A percentile compares a stretch with the other conserved stretches of the same genome.
Conservation (phyloP, 805 yeast species). For the Candida bentonensis region DNA sequence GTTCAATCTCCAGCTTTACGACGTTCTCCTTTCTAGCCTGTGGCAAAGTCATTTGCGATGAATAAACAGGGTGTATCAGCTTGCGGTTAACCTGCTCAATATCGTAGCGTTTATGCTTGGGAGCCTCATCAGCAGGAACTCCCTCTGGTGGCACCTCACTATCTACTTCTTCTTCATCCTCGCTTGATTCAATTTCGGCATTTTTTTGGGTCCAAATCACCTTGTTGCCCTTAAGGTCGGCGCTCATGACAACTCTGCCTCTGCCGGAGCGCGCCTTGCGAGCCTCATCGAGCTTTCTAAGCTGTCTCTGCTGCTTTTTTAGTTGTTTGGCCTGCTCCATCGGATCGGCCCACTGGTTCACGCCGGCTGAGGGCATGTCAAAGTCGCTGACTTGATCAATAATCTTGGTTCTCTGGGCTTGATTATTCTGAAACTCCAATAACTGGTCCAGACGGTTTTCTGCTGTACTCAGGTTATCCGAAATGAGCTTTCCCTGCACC, state of each 20-base stretch:
- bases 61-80: conserved; percentile 1
- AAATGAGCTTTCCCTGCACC: conserved; percentile 22
- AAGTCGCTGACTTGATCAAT: conserved; percentile 89
- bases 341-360: conserved; percentile 68
- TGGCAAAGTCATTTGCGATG: conserved; percentile 3
- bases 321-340: conserved; percentile 77
- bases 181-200: conserved; percentile 14
- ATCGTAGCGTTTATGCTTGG: not conserved
- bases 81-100: not conserved
- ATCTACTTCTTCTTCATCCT: conserved; percentile 19
- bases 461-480: conserved; percentile 39
- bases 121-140: conserved; percentile 3
- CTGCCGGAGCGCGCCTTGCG: conserved; percentile 53
- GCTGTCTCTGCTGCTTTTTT: conserved; percentile 68
- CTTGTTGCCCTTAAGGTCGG: conserved; percentile 70
- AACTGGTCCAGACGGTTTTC: conserved; percentile 60
- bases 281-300: conserved; percentile 47
- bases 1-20: not conserved
- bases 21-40: conserved; percentile 1
- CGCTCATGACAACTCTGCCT: conserved; percentile 60
- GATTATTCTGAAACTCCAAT: conserved; percentile 68
- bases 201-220: conserved; percentile 46
- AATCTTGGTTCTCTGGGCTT: conserved; percentile 80
- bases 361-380: conserved; percentile 42
- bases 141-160: not conserved